Evolutionary conservation across 169 alveolate genomes (phyloP), one percentile per base, ranked within the genome.

Genomic region (Plasmodium billcollinsi): DNA sequence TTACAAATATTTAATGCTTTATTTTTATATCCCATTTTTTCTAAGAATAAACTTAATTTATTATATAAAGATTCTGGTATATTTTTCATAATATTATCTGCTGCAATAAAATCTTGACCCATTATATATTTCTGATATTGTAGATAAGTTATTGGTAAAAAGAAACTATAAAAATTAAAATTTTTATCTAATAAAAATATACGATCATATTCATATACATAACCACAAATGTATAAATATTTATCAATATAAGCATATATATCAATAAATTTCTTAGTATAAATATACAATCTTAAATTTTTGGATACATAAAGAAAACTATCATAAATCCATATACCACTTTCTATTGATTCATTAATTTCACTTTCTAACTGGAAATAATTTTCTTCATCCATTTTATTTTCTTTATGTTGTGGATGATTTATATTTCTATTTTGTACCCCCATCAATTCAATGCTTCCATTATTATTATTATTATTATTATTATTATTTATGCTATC

Each of bases 41-140:
- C 99, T 86, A 97, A 88, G 90, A 98, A 97, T 69, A 95, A 95
- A 43, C 99, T 97, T 67, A 97, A 94, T 75, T 95, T 97, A 69
- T 97, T 97, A 73, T 88, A 93, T 74, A 94, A 90, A n/a, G 94
- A 54, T 21, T 93, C 91, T 45, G 97, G 97, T 14, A 95, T 91
- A 11, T 49, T 75, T 71, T 86, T 85, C 85, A 92, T 49, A 54
- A 93, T 69, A 70, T 88, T 88, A 93, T 92, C 95, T 33, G 98
- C 97, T n/a, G 93, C 89, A 45, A 93, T 91, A 65, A 90, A 76
- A 52, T 96, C 94, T 56, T 93, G 91, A 45, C 66, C 88, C 71
- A 86, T 74, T 11, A 88, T 85, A 69, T 88, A 78, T 70, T 88
- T 74, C 45, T 93, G 91, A 74, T 94, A 95, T 67, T 93, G 93